Conservation (phyloP, 352 stramenopile genomes). For the Stephanocyclus meneghinianus region DNA sequence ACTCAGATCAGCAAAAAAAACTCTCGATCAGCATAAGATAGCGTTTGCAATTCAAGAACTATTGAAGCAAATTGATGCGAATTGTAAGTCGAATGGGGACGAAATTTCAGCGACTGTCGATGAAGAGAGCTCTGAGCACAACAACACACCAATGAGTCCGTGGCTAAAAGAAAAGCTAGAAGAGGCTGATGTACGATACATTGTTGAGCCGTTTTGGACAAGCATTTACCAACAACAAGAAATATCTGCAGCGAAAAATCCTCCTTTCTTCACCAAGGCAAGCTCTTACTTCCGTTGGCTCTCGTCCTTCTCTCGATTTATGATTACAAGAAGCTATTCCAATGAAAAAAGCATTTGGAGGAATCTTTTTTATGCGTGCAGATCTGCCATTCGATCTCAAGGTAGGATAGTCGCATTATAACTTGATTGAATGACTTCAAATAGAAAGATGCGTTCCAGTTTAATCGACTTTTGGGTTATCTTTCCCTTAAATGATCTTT, state of each 20-base stretch:
- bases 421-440: not conserved
- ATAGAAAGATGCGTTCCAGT: not conserved
- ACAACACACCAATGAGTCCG: constrained; percentile 57
- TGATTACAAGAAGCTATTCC: constrained; percentile 61
- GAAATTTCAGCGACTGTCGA: constrained; percentile 1
- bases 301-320: constrained; percentile 70
- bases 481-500: not conserved
- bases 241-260: constrained; percentile 50
- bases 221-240: constrained; percentile 76
- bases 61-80: constrained; percentile 41
- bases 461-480: not conserved
- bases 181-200: constrained; percentile 65
- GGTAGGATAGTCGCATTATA: not conserved
- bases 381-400: constrained; percentile 74
- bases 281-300: constrained; percentile 77
- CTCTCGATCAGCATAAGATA: constrained; percentile 83
- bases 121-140: not conserved
- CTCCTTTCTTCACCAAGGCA: constrained; percentile 75
- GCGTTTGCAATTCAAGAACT: constrained; percentile 83
- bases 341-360: constrained; percentile 69
- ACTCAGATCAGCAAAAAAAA: constrained; percentile 69
- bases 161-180: constrained; percentile 72
- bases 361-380: constrained; percentile 76
- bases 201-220: constrained; percentile 81
- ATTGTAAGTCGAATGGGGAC: not conserved